Evolutionary conservation across 176 grass and related monocot species (phyloP), one percentile per base, ranked within the genome.

Genomic region (Ananas comosus): DNA sequence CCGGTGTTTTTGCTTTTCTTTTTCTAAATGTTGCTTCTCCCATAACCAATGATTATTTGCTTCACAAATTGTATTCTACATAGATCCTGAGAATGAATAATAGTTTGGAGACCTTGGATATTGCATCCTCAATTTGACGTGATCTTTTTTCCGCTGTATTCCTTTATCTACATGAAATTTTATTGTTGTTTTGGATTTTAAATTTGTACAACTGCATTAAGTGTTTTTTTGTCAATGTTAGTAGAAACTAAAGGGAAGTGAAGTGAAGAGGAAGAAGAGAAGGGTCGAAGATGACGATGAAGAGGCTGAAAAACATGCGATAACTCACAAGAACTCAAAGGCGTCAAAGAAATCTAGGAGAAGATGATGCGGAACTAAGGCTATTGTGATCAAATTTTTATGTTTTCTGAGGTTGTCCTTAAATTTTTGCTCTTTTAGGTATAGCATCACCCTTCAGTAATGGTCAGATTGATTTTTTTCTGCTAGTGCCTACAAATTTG

Each of bases 171-270:
- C 23, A 14, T 7, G 1, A 52, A 69, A 49, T 51, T 11, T 64
- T 64, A 49, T 27, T 63, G 61, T 16, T 16, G 51, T 10, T 10
- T 49, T 47, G 52, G 58, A 29, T 65, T 13, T 24, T 25, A 17
- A 51, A 10, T 79, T 79, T 48, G 11, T 48, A 29, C 2, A 19
- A 48, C 8, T 9, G 11, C 48, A 3, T 6, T 68, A 56, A 4
- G 1, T 25, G 12, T 11, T 70, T 7, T 5, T 13, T 72, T 79
- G 51, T 70, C 48, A 5, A 0, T 21, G 33, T 67, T 50, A 64
- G 12, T n/a, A 90, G 87, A 95, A 75, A 80, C 68, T 90, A 64
- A 95, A 87, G 70, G 87, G 90, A 78, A 71, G 82, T 18, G 76
- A 59, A 51, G 65, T 72, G 58, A 75, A 78, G 61, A 95, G 90